Evolutionary conservation across 495 filamentous ascomycete species (phyloP), one percentile per base, ranked within the genome.

Genomic region (Trichoderma asperelloides): DNA sequence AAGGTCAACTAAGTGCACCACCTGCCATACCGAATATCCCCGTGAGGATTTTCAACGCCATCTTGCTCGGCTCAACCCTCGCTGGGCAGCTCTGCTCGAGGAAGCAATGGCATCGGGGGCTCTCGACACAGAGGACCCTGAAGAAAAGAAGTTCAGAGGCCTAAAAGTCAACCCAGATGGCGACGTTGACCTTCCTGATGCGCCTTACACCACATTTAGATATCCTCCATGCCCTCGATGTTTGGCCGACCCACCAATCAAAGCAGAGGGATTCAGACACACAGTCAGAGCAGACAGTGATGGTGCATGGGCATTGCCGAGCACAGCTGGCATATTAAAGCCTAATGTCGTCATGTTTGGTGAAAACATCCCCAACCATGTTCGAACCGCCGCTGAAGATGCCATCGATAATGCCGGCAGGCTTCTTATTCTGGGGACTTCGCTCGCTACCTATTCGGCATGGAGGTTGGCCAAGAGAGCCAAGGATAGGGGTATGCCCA

Each of bases 321-420:
- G 89, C 57, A 92, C 78, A 16, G 90, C 86, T 2, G 93, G 92
- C 0, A 85, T 98, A 18, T 71, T 98, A 51, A 98, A 98, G 74
- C 95, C 95, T 4, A 88, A 88, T 1, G 94, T 98, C 0, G 86
- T 89, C 64, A 96, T 98, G 91, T 98, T 98, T 75, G 95, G 95
- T 3, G 95, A 98, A 76, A 91, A 86, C 65, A 95, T 97, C 39
- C 78, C 83, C 3, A 72, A 74, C 2, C 66, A 72, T 4, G 87
- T 92, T 16, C 97, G 93, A 73, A 69, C 72, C 1, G 87, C 85
- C n/a, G 94, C 93, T 1, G 92, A 97, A 72, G 79, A 85, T 21
- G 89, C 87, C 9, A 85, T 98, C 47, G 89, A 96, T 69, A 82
- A 84, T 64, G 88, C 93, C 11, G 85, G 85, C 18, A 80, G 84